These are phyloP conservation scores for Hyaloscypha bicolor DNA, from an alignment of 495 filamentous ascomycete species.

Conservation along the genomic window DNA sequence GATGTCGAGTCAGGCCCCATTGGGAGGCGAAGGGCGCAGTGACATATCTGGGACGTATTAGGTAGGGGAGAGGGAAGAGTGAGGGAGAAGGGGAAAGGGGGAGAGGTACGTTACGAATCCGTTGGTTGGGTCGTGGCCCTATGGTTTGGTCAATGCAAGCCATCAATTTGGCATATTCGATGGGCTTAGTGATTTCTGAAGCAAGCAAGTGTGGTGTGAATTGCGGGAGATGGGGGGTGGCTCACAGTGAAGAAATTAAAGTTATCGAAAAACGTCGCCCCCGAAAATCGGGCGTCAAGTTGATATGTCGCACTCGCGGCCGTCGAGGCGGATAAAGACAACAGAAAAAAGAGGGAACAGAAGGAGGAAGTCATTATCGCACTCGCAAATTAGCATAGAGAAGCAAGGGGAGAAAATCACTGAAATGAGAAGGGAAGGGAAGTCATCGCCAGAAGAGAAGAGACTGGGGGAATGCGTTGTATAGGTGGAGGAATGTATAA, in stretches of 20 bases:
- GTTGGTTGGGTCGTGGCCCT: slow-evolving; percentile 54
- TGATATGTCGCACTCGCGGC: slow-evolving; percentile 8
- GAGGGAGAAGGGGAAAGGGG: too few species aligned
- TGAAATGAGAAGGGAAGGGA: background rate
- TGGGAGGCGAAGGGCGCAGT: slow-evolving; percentile 48
- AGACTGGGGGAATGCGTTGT: background rate
- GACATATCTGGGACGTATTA: slow-evolving; percentile 42
- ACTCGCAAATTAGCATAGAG: too few species aligned
- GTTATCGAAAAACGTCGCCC: slow-evolving; percentile 32
- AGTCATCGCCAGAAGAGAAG: background rate
- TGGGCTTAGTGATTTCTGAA: too few species aligned
- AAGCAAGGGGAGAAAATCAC: background rate
- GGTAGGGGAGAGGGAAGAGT: too few species aligned
- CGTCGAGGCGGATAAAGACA: background rate
- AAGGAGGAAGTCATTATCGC: background rate
- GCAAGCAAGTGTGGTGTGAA: too few species aligned
- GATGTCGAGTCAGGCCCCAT: slow-evolving; percentile 44
- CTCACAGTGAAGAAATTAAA: slow-evolving; percentile 37
- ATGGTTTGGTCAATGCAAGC: slow-evolving; percentile 14
- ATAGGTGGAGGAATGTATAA: background rate
- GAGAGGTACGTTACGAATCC: slow-evolving; percentile 51
- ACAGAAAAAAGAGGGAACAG: background rate
- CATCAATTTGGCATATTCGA: background rate
- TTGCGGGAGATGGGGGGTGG: background rate
- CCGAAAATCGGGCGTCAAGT: slow-evolving; percentile 26